Conservation (phyloP, 352 stramenopile genomes). For the Globisporangium uncinulatum region DNA sequence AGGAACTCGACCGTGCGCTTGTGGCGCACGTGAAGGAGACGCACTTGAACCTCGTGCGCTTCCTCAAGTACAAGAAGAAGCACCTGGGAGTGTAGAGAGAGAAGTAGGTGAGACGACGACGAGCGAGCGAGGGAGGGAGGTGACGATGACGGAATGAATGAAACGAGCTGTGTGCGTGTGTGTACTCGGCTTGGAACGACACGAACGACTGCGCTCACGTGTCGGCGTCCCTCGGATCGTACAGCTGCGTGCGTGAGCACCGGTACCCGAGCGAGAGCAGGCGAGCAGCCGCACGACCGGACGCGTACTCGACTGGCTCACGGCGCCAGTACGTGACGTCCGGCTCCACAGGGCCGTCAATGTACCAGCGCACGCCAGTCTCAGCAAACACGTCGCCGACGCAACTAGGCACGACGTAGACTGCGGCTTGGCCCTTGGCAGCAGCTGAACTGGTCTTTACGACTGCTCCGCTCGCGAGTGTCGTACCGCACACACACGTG, state of each 20-base stretch:
- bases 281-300: constrained; percentile 50
- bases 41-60: constrained; percentile 79
- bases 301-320: constrained; percentile 29
- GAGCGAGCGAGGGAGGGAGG: constrained; percentile 1
- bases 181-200: background rate
- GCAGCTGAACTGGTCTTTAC: constrained; percentile 29
- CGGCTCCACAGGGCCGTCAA: constrained; percentile 52
- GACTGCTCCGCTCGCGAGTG: constrained; percentile 46
- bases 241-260: constrained; percentile 61
- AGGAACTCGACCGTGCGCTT: constrained; percentile 70
- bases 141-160: background rate
- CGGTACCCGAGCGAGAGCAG: constrained; percentile 68
- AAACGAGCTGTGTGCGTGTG: constrained; percentile 1
- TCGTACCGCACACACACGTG: constrained; percentile 71
- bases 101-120: background rate
- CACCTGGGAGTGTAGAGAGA: constrained; percentile 40
- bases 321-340: constrained; percentile 59
- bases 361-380: constrained; percentile 78
- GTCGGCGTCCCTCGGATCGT: constrained; percentile 32
- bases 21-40: constrained; percentile 85
- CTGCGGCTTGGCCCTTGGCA: constrained; percentile 39
- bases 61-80: constrained; percentile 92
- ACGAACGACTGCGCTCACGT: background rate
- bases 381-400: constrained; percentile 78
- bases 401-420: constrained; percentile 55